Evolutionary conservation across 768 basidiomycete genomes (phyloP).

Genomic region (Amanita exitialis): DNA sequence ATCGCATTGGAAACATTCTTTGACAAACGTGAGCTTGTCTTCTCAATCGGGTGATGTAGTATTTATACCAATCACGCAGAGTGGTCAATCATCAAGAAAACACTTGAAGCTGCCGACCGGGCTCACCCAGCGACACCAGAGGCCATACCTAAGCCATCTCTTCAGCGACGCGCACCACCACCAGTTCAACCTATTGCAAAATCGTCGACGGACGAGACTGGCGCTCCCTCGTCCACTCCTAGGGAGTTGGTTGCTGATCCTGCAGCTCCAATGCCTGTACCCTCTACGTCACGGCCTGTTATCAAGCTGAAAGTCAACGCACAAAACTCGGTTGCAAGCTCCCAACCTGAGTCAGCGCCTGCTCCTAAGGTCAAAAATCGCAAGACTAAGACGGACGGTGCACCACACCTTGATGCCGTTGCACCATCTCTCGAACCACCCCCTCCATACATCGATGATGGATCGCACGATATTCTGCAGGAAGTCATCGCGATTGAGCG

Average conservation of each 20-base stretch:
- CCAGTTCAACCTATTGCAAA: conserved; percentile 29
- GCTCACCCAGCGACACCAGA: conserved; percentile 21
- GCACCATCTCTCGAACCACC: conserved; percentile 43
- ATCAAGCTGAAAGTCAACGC: conserved; percentile 62
- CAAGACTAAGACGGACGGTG: conserved; percentile 32
- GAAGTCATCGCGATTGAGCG: conserved; percentile 76
- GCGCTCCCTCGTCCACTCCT: conserved; percentile 2
- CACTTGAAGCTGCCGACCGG: conserved; percentile 57
- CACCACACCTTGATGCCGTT: conserved; percentile 16
- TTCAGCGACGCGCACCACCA: conserved; percentile 26
- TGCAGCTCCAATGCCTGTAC: conserved; percentile 15
- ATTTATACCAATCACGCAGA: conserved; percentile 32
- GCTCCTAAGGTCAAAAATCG: conserved; percentile 26
- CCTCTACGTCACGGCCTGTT: conserved; percentile 34
- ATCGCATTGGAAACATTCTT: conserved; percentile 71
- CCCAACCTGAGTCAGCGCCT: conserved; percentile 18
- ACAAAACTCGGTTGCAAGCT: conserved; percentile 17
- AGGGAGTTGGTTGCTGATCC: not conserved
- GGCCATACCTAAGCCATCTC: conserved; percentile 14
- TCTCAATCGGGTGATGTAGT: not conserved
- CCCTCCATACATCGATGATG: conserved; percentile 67
- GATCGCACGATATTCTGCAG: conserved; percentile 72
- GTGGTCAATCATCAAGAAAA: conserved; percentile 84
- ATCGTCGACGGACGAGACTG: conserved; percentile 5
- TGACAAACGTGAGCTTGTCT: conserved; percentile 60